Base-by-base conservation (phyloP, 192 early-diverging fungal genomes). In the Backusella australiensis region DNA sequence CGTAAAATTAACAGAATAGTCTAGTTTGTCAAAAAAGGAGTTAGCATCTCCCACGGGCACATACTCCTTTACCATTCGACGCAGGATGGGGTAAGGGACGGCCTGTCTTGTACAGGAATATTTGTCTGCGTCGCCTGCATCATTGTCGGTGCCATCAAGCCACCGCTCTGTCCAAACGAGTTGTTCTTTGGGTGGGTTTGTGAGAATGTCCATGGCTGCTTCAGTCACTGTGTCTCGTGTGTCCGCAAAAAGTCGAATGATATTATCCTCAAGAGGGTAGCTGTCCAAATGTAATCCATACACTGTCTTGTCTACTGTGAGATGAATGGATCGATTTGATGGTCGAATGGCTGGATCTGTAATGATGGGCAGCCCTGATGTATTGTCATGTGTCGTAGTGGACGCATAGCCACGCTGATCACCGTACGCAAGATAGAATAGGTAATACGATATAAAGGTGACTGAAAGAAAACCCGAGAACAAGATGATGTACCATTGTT, bases 11-110 rank as follows among this genome's bases (percentile, higher is more conserved):
- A 65, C 41, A 2, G 46, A 21, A 36, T 44, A 52, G n/a, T 49
- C 14, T n/a, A 65, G 21, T 12, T 12, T 29, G 34, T 72, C 49
- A 63, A 63, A 74, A 63, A 56, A 71, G 34, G 34, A n/a, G 56
- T 38, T 41, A 9, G 71, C 32, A 8, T 65, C 36, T 26, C 26
- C 71, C 8, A 68, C 32, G 4, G 34, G 29, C 17, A 72, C 26
- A 17, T 42, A 72, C 14, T 65, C 42, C 36, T 46, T 12, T 38
- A 73, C 71, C 7, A 78, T 34, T 44, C 68, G 71, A 15, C 71
- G 71, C n/a, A 72, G 34, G 19, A 78, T 73, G 6, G 77, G 77
- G 26, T 67, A 78, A 35, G 77, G 77, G 1, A 78, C 7, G 1
- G 41, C 32, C 9, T 66, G 65, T 11, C 49, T 36, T 39, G 67